Conservation (phyloP, 2,329 filamentous ascomycete genomes). For the Penicillium concentricum region DNA sequence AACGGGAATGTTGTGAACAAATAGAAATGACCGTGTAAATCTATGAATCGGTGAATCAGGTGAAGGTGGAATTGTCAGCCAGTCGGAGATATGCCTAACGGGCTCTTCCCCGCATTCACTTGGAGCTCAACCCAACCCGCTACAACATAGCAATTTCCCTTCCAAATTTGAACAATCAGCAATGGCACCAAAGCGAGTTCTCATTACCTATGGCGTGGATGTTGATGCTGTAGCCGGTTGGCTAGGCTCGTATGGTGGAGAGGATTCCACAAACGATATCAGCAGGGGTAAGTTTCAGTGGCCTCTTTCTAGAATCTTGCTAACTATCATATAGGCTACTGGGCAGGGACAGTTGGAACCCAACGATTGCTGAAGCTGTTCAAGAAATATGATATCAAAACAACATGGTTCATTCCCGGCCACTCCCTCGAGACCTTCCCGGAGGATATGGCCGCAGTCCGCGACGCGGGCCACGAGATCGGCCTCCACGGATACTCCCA, state of each 20-base stretch:
- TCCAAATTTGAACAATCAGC: not conserved
- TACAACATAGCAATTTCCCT: not conserved
- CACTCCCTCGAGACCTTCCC: conserved; percentile 66
- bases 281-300: conserved; percentile 24
- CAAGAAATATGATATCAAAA: conserved; percentile 69
- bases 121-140: not conserved
- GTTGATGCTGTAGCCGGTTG: conserved; percentile 36
- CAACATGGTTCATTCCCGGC: conserved; percentile 65
- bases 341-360: conserved; percentile 66
- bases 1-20: not conserved
- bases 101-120: conserved; percentile 16
- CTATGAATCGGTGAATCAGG: not conserved
- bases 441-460: conserved; percentile 61
- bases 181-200: conserved; percentile 28
- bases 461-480: conserved; percentile 64
- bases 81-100: not conserved
- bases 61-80: not conserved
- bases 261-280: conserved; percentile 35
- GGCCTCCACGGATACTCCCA: conserved; percentile 72
- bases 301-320: not conserved
- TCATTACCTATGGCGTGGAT: conserved; percentile 33
- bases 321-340: conserved; percentile 50
- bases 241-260: conserved; percentile 35
- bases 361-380: conserved; percentile 68
- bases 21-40: not conserved